Evolutionary conservation across 768 basidiomycete species (phyloP).

Genomic region (Tulasnella calospora): DNA sequence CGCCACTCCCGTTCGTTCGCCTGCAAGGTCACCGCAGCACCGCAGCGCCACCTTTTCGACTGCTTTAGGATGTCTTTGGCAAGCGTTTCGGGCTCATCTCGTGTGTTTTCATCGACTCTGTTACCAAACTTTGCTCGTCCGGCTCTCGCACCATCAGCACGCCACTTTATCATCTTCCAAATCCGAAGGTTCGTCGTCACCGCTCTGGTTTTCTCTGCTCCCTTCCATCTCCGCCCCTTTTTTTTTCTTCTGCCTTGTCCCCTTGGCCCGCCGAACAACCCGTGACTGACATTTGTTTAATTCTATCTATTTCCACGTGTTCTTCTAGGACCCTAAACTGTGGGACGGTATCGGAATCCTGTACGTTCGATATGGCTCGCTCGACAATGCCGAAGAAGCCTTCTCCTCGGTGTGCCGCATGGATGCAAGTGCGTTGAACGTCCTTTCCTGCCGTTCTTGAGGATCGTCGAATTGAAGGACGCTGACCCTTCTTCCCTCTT

Average conservation of each 20-base stretch:
- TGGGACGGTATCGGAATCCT: constrained; percentile 99
- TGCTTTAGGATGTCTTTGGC: too few relatives aligned
- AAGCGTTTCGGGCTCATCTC: too few relatives aligned
- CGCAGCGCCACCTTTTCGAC: too few relatives aligned
- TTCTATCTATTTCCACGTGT: constrained; percentile 19
- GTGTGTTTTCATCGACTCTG: too few relatives aligned
- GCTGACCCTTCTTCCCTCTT: constrained; percentile 4
- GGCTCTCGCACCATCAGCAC: too few relatives aligned
- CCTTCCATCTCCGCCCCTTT: neutral
- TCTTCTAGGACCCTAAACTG: constrained; percentile 87
- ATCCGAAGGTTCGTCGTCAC: constrained; percentile 67
- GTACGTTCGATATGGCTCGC: constrained; percentile 95
- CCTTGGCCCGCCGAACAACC: neutral
- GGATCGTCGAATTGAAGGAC: constrained; percentile 24
- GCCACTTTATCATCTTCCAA: constrained; percentile 91
- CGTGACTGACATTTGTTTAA: neutral
- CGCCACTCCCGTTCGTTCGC: too few relatives aligned
- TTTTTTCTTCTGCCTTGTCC: neutral
- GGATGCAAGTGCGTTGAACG: constrained; percentile 73
- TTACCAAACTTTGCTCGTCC: too few relatives aligned
- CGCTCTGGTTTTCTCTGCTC: neutral
- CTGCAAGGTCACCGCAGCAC: too few relatives aligned
- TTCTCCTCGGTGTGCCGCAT: constrained; percentile 93
- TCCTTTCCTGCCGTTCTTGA: neutral
- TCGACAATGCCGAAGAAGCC: constrained; percentile 98